Conservation (phyloP, 176 grass and related monocot species). For the Aegilops sharonensis region DNA sequence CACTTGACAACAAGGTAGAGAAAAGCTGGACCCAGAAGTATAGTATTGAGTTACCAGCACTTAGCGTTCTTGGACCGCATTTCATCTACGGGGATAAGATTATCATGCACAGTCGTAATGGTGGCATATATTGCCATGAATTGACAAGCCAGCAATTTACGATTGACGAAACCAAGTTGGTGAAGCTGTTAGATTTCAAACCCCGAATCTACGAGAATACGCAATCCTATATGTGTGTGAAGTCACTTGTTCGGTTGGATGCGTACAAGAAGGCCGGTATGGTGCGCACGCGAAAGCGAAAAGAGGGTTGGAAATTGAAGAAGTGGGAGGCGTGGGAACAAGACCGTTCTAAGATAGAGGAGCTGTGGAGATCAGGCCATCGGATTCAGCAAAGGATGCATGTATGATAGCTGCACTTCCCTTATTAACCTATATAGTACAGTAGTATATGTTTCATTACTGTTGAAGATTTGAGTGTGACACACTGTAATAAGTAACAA, state of each 20-base stretch:
- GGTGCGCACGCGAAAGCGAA: neutral
- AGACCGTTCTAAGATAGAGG: neutral
- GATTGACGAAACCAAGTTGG: neutral
- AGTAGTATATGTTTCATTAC: neutral
- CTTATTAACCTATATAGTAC: neutral
- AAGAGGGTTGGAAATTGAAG: constrained; percentile 11
- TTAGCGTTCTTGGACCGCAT: neutral
- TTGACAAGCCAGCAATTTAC: neutral
- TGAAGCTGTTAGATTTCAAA: neutral
- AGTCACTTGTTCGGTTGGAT: constrained; percentile 30
- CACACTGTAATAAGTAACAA: neutral
- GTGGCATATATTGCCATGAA: neutral
- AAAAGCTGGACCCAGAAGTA: constrained; percentile 28
- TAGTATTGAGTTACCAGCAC: neutral
- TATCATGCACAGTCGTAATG: neutral
- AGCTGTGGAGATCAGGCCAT: neutral
- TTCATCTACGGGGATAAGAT: constrained; percentile 26
- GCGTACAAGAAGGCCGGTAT: constrained; percentile 2
- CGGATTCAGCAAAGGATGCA: neutral
- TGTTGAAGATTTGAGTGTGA: neutral
- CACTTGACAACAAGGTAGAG: neutral
- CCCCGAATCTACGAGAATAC: neutral
- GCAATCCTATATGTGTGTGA: neutral
- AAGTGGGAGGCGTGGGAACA: constrained; percentile 2
- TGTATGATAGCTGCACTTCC: neutral